phyloP scores from a whole-genome alignment of 352 stramenopile genomes.

The Achlya hypogyna region DNA sequence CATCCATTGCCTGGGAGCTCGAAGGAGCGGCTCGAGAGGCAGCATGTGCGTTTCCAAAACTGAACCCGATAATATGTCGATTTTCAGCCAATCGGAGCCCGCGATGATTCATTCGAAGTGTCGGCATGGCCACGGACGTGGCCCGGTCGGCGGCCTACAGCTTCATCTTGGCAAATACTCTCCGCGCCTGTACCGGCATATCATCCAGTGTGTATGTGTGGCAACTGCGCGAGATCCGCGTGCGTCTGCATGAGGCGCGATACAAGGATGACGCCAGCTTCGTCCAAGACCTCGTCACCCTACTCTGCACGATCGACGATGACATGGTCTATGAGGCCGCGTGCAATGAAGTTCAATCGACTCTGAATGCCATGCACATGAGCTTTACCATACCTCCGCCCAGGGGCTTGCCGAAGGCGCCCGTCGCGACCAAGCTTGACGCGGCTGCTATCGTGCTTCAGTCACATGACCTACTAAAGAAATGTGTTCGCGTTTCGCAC shows the following conservation, averaged over 20 bases:
- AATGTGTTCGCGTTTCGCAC: background rate
- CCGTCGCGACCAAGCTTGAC: background rate
- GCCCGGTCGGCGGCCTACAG: background rate
- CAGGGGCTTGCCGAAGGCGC: no score
- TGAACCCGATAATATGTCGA: no score
- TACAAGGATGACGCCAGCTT: conserved; percentile 12
- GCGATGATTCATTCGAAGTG: no score
- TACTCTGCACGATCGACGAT: background rate
- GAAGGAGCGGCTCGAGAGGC: no score
- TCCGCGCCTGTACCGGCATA: background rate
- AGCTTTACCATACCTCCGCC: background rate
- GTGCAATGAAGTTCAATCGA: background rate
- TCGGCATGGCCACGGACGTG: no score
- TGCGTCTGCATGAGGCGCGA: background rate
- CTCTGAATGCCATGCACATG: background rate
- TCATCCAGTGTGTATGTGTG: conserved; percentile 1
- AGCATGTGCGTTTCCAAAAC: no score
- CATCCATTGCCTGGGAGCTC: no score
- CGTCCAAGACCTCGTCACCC: conserved; percentile 4
- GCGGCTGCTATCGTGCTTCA: background rate
- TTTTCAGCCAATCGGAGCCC: no score
- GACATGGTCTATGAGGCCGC: background rate
- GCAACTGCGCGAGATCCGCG: conserved; percentile 10
- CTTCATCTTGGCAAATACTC: background rate
- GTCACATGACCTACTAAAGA: background rate